A percentile compares a stretch with the other conserved stretches of the same genome.
These are phyloP conservation scores for Beauveria varroae DNA, from an alignment of 2,329 filamentous ascomycete species.

Conservation along the genomic window DNA sequence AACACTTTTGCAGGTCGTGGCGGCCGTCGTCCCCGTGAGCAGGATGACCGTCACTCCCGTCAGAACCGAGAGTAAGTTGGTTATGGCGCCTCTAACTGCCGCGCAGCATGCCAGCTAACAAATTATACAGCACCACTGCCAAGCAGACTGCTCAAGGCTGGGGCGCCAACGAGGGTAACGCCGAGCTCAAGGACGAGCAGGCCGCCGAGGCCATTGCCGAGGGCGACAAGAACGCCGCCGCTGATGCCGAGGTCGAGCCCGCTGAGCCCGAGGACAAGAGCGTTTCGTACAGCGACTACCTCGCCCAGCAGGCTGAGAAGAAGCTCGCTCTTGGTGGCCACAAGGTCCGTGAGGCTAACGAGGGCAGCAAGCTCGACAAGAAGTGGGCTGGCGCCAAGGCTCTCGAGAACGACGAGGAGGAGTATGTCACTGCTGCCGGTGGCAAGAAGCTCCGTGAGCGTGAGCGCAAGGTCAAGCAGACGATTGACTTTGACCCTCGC, in stretches of 20 bases:
- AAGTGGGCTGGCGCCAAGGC: constrained; percentile 86
- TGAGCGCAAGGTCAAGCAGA: constrained; percentile 85
- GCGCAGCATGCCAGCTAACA: not conserved
- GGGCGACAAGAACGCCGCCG: constrained; percentile 64
- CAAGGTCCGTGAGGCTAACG: constrained; percentile 82
- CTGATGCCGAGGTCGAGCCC: constrained; percentile 37
- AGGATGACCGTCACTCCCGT: constrained; percentile 50
- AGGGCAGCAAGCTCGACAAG: constrained; percentile 80
- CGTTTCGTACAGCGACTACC: constrained; percentile 85
- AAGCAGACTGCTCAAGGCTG: constrained; percentile 87
- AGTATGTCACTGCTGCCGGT: constrained; percentile 66
- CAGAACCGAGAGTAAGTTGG: constrained; percentile 37
- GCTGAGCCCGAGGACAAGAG: constrained; percentile 74
- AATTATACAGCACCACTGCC: constrained; percentile 57
- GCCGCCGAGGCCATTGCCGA: constrained; percentile 84
- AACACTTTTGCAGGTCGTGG: constrained; percentile 39
- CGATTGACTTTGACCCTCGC: constrained; percentile 81
- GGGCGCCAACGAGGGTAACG: constrained; percentile 74
- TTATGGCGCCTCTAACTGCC: not conserved
- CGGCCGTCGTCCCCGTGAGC: constrained; percentile 42
- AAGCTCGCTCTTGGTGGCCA: constrained; percentile 59
- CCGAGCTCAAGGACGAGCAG: constrained; percentile 85
- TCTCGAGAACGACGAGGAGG: constrained; percentile 58
- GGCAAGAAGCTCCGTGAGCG: constrained; percentile 81
- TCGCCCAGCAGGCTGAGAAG: constrained; percentile 65